Conservation (phyloP, 148 eudicot species). For the Camellia lanceoleosa region DNA sequence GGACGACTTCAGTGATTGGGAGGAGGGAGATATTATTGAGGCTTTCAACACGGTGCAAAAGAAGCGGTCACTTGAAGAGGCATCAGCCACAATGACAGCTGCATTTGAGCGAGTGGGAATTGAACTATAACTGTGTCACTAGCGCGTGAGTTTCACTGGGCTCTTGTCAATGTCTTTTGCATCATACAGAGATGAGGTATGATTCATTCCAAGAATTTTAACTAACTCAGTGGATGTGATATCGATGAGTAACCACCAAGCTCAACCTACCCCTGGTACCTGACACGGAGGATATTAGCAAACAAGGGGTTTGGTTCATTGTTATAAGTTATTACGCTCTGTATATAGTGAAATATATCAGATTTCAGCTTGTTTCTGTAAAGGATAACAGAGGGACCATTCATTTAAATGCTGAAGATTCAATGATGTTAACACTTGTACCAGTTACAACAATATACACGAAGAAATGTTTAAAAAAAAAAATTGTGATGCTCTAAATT, state of each 20-base stretch:
- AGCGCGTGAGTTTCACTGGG: background rate
- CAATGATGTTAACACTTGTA: slow-evolving; percentile 3
- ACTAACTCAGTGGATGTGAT: slow-evolving; percentile 1
- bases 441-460: background rate
- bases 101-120: slow-evolving; percentile 65
- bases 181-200: background rate
- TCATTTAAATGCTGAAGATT: slow-evolving; percentile 10
- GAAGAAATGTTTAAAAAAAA: background rate
- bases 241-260: background rate
- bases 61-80: slow-evolving; percentile 92
- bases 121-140: slow-evolving; percentile 23
- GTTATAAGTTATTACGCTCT: slow-evolving; percentile 33
- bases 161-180: background rate
- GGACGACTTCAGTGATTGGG: slow-evolving; percentile 67
- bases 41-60: slow-evolving; percentile 68
- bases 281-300: background rate
- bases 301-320: slow-evolving; percentile 15
- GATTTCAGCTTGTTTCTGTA: slow-evolving; percentile 34
- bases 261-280: slow-evolving; percentile 5
- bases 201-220: background rate
- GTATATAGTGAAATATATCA: slow-evolving; percentile 43
- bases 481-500: slow-evolving; percentile 1
- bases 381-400: slow-evolving; percentile 28
- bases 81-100: slow-evolving; percentile 82
- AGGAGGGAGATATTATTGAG: slow-evolving; percentile 70